Percentiles rank a stretch among this genome's conserved stretches.
Evolutionary conservation across 1,284 basidiomycete species (phyloP).

Genomic region (Ustilago tritici): DNA sequence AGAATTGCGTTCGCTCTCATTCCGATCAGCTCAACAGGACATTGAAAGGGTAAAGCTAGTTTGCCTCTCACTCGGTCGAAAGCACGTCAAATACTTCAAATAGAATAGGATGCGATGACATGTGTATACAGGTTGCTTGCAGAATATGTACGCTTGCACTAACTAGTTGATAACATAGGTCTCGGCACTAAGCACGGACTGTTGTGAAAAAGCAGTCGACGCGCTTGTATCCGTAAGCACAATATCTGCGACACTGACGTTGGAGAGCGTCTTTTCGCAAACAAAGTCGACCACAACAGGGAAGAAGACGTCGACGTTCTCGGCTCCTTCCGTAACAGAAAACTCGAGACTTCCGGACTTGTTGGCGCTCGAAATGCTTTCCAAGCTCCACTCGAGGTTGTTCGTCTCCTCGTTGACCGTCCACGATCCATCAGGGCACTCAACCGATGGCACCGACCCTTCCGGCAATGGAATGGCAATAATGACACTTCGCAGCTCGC

Average conservation of each 20-base stretch:
- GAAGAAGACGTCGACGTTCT: constrained; percentile 89
- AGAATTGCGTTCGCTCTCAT: not conserved
- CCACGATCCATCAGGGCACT: constrained; percentile 83
- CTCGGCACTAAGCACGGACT: constrained; percentile 73
- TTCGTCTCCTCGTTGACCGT: constrained; percentile 81
- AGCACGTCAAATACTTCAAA: constrained; percentile 4
- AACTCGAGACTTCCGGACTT: constrained; percentile 79
- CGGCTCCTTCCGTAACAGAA: constrained; percentile 77
- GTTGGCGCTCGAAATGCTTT: constrained; percentile 74
- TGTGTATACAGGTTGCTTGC: constrained; percentile 7
- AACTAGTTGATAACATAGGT: constrained; percentile 56
- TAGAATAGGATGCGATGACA: constrained; percentile 3
- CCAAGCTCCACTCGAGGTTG: constrained; percentile 85
- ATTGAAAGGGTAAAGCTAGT: not conserved
- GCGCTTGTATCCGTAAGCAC: constrained; percentile 76
- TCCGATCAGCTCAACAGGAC: not conserved
- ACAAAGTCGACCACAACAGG: constrained; percentile 88
- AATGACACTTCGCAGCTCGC: constrained; percentile 82
- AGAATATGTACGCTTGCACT: too few relatives aligned
- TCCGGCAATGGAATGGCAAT: constrained; percentile 92
- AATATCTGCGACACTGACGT: constrained; percentile 72
- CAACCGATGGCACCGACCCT: constrained; percentile 80
- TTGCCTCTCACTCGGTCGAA: not conserved
- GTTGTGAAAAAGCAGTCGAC: constrained; percentile 80
- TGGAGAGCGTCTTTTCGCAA: constrained; percentile 77